These are phyloP conservation scores for Yamadazyma sp. DNA, from an alignment of 805 yeast species.

Conservation along the genomic window DNA sequence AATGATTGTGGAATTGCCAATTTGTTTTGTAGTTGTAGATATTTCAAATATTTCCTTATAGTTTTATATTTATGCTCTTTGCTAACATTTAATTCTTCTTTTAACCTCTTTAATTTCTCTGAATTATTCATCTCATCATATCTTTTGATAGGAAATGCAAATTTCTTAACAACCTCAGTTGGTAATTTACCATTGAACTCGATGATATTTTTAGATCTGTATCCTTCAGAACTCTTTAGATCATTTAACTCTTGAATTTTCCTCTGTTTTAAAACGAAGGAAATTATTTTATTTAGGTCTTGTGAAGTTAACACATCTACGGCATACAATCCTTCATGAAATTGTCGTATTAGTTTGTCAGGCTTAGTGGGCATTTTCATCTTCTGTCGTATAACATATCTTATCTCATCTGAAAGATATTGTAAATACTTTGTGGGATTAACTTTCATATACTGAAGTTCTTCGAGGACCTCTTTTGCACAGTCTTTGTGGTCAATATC, in stretches of 20 bases:
- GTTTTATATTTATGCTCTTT: conserved; percentile 14
- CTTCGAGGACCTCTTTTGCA: neutral
- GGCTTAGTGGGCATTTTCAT: conserved; percentile 1
- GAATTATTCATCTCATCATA: conserved; percentile 4
- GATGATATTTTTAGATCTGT: conserved; percentile 3
- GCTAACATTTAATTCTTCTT: conserved; percentile 12
- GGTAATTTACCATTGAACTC: conserved; percentile 12
- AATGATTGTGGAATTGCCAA: conserved; percentile 32
- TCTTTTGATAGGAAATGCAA: conserved; percentile 10
- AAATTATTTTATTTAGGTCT: neutral
- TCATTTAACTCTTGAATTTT: neutral
- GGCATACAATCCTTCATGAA: neutral
- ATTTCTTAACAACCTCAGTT: conserved; percentile 1
- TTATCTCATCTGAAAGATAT: conserved; percentile 5
- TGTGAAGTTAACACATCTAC: neutral
- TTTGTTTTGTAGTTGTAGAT: conserved; percentile 21
- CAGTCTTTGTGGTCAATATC: neutral
- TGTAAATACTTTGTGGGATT: conserved; percentile 7
- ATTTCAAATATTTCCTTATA: conserved; percentile 26
- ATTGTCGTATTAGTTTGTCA: neutral
- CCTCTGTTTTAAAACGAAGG: neutral
- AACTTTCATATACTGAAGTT: neutral
- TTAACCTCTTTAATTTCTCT: conserved; percentile 12
- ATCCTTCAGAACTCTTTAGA: neutral
- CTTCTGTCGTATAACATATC: conserved; percentile 3